Base-by-base conservation (phyloP, 2,329 filamentous ascomycete species). In the Fusarium subglutinans region DNA sequence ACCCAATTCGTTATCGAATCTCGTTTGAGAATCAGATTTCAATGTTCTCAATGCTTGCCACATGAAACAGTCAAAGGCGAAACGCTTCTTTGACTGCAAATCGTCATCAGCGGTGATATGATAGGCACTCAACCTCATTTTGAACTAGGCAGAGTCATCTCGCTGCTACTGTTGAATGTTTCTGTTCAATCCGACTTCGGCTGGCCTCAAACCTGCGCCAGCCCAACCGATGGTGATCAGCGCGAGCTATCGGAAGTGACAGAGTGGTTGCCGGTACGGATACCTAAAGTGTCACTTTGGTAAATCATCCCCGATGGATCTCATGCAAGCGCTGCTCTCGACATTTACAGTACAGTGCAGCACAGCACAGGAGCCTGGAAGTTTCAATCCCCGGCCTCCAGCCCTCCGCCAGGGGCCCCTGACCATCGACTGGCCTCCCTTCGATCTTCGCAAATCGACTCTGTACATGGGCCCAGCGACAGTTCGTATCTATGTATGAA, bases 361-460 rank as follows among this genome's bases (percentile, higher is more conserved):
- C 17, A 48, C 26, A 30, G 26, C 30, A 48, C 28, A 26, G 24
- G 33, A 54, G 50, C 24, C 33, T 54, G 56, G 33, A 50, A 55
- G 55, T 67, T 71, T 64, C 55, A 60, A 47, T 48, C 51, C 56
- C 56, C 44, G 44, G 59, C 58, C 48, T 56, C 50, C 50, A 51
- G 28, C 30, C 20, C 38, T 44, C 37, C 41, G 43, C 41, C 60
- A 58, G 48, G 60, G 70, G 26, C 45, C 48, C 69, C 72, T 40
- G 40, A 67, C 50, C 45, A 30, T 68, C 30, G 30, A 56, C 41
- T 47, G 45, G 28, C 62, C 61, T 66, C 50, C 63, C 68, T 65
- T 75, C 54, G 75, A 75, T 74, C 75, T 72, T 78, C 63, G 73
- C 69, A 76, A 77, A 77, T 78, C 75, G 67, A 65, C 51, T 56